Conservation (phyloP, 176 grass and related monocot species). For the Puccinellia tenuiflora region DNA sequence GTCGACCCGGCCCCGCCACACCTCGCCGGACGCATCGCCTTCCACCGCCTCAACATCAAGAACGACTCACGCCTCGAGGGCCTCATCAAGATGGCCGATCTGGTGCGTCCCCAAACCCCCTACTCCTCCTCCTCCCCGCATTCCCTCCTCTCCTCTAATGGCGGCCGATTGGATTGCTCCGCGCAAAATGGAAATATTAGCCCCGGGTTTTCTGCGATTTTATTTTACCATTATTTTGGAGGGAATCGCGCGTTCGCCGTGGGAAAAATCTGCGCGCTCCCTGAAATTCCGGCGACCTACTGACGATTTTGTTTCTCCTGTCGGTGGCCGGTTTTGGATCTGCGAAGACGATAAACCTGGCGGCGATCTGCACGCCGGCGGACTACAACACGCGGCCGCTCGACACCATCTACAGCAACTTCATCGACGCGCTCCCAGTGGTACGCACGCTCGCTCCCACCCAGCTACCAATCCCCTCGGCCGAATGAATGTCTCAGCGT, state of each 20-base stretch:
- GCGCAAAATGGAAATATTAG: neutral
- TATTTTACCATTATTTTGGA: neutral
- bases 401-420: slow-evolving; percentile 99
- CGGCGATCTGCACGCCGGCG: slow-evolving; percentile 92
- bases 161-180: neutral
- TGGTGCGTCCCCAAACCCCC: slow-evolving; percentile 22
- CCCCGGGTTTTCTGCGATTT: neutral
- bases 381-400: slow-evolving; percentile 97
- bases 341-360: slow-evolving; percentile 84
- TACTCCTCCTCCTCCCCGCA: neutral
- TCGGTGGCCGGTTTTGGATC: slow-evolving; percentile 16
- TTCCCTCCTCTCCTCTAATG: neutral
- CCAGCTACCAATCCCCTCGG: neutral
- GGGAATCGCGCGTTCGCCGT: neutral
- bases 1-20: slow-evolving; percentile 55
- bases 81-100: slow-evolving; percentile 91
- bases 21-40: slow-evolving; percentile 62
- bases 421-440: slow-evolving; percentile 95
- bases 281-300: neutral
- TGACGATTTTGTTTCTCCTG: neutral
- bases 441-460: neutral
- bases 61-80: slow-evolving; percentile 92
- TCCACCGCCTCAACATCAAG: slow-evolving; percentile 99
- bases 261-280: neutral
- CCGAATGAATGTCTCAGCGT: neutral